Percentiles rank a stretch among this genome's conserved stretches.
phyloP scores from a whole-genome alignment of 1,284 basidiomycete species.

The Ceratobasidium papillatum region DNA sequence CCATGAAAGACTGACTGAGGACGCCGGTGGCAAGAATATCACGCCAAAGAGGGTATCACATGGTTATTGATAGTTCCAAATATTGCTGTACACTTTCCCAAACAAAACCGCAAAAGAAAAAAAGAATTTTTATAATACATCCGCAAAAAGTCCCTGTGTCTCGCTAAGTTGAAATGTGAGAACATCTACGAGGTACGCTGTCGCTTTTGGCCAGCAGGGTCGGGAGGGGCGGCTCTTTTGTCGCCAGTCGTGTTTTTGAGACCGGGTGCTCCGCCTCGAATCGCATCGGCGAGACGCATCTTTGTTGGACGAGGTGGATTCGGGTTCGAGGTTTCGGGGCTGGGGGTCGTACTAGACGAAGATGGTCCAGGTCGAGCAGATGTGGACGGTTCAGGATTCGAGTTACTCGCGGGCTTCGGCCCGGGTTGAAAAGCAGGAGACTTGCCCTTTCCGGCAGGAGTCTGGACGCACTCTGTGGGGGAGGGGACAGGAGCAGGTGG shows the following conservation, averaged over 20 bases:
- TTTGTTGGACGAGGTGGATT: constrained; percentile 9
- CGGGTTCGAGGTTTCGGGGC: neutral
- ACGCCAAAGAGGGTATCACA: too few species aligned
- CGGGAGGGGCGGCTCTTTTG: neutral
- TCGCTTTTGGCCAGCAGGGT: constrained; percentile 11
- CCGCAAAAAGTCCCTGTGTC: neutral
- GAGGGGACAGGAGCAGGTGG: neutral
- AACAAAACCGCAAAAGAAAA: neutral
- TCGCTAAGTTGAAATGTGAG: neutral
- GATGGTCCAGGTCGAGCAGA: neutral
- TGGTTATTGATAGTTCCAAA: neutral
- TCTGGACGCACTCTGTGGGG: neutral
- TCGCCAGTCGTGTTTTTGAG: neutral
- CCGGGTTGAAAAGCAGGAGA: neutral
- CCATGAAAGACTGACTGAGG: too few species aligned
- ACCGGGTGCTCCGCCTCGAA: constrained; percentile 9
- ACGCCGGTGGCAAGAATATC: neutral
- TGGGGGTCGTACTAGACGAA: neutral
- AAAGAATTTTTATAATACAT: neutral
- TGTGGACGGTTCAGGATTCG: neutral
- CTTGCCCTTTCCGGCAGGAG: neutral
- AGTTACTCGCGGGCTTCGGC: neutral
- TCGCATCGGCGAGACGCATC: constrained; percentile 26
- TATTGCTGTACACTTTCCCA: neutral
- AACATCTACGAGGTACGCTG: constrained; percentile 9